Conservation (phyloP, 352 stramenopile genomes). For the Phytophthora syringae region DNA sequence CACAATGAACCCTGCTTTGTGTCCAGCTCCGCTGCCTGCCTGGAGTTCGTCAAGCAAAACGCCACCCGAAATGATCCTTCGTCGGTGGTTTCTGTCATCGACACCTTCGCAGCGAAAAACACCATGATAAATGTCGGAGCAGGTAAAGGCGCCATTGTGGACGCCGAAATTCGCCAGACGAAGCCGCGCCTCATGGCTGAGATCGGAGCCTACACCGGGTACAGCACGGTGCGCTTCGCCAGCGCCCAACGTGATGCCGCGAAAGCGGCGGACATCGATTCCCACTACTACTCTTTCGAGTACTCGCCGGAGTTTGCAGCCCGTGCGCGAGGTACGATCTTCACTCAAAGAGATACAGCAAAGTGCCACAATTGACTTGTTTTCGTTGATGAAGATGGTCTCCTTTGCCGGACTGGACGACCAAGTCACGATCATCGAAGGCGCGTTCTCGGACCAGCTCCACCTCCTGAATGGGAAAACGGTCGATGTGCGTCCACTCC, state of each 20-base stretch:
- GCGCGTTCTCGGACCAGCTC: conserved; percentile 29
- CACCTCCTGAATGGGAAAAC: conserved; percentile 21
- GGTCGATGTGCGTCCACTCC: conserved; percentile 22
- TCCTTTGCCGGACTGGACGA: conserved; percentile 25
- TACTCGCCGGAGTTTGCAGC: conserved; percentile 27
- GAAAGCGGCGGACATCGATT: conserved; percentile 16
- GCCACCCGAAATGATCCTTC: conserved; percentile 18
- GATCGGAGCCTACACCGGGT: conserved; percentile 32
- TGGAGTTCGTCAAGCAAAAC: conserved; percentile 34
- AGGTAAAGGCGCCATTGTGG: conserved; percentile 25
- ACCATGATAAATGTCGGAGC: conserved; percentile 32
- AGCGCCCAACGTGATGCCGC: conserved; percentile 12
- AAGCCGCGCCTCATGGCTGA: conserved; percentile 30
- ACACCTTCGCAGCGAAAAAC: conserved; percentile 29
- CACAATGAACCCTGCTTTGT: background rate
- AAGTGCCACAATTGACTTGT: no score
- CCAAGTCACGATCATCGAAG: conserved; percentile 34
- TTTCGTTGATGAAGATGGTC: conserved; percentile 33
- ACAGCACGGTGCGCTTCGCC: conserved; percentile 35
- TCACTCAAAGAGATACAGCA: no score
- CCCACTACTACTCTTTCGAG: conserved; percentile 39
- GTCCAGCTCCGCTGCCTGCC: conserved; percentile 17
- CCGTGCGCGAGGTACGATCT: conserved; percentile 18
- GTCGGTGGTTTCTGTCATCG: conserved; percentile 24
- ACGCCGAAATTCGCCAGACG: conserved; percentile 27